Evolutionary conservation across 2,329 filamentous ascomycete genomes (phyloP), one percentile per base, ranked within the genome.

Genomic region (Colletotrichum cereale): DNA sequence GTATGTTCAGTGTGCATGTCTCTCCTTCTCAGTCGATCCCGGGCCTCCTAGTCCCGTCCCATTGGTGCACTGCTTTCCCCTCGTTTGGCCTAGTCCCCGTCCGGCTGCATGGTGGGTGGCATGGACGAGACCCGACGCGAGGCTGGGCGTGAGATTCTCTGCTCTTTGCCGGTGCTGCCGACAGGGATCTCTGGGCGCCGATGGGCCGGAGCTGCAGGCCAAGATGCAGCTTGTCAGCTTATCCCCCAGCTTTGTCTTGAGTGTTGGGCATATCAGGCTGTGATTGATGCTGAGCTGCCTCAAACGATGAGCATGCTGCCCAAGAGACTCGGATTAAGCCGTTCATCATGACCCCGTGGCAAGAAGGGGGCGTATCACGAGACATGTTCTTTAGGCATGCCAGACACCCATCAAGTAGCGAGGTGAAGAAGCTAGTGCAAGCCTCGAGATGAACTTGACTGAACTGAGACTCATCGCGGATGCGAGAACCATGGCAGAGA

Each of bases 1-100:
- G 69, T 72, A 68, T 58, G 69, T 72, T 72, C 62, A 60, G 47
- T 71, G 65, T 58, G 50, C 64, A 52, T 58, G 56, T 58, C 48
- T 21, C 16, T 71, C 57, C 36, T 44, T 36, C 42, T 66, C 36
- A 26, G n/a, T 48, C 36, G 5, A 11, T n/a, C 36, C 26, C 47
- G 14, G 31, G 4, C 48, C 4, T 40, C 29, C n/a, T 34, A 14
- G 29, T 14, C 29, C 29, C 26, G 34, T 34, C 34, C 34, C 8
- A 63, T 68, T 56, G 60, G 40, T 47, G n/a, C 29, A 10, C 6
- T 12, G 57, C n/a, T 56, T 36, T 50, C 53, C 14, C 24, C 24
- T 12, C 18, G 21, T 4, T 50, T 56, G 18, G 18, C 21, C 18
- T n/a, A 36, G n/a, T 24, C 58, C 42, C 42, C 18, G 52, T 31